These are phyloP conservation scores for Xerocomellus intermedius DNA, from an alignment of 768 basidiomycete genomes.

Conservation along the genomic window DNA sequence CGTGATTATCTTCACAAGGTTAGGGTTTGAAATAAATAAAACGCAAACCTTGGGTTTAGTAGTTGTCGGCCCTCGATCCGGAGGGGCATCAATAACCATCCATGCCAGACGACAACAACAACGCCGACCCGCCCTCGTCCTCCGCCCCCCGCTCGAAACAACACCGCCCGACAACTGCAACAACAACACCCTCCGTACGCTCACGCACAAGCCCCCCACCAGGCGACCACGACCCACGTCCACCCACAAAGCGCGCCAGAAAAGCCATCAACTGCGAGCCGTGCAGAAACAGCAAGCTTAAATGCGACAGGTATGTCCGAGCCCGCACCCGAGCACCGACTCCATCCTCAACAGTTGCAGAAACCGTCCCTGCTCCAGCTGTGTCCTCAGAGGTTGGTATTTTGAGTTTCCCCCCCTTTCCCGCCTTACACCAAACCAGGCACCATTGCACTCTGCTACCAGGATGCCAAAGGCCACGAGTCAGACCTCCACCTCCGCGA, in stretches of 20 bases:
- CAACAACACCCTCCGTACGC: constrained; percentile 38
- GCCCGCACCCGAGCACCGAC: not conserved
- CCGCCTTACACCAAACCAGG: constrained; percentile 43
- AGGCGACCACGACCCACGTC: constrained; percentile 56
- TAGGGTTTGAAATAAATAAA: constrained; percentile 31
- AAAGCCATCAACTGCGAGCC: constrained; percentile 91
- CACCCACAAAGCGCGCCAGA: constrained; percentile 77
- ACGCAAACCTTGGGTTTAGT: not conserved
- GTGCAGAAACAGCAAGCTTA: constrained; percentile 83
- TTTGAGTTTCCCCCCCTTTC: constrained; percentile 2
- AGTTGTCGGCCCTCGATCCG: constrained; percentile 27
- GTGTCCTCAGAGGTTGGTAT: constrained; percentile 71
- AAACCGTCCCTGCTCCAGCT: constrained; percentile 86
- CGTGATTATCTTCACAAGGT: constrained; percentile 22
- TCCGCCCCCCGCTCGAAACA: constrained; percentile 19
- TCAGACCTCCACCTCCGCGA: constrained; percentile 53
- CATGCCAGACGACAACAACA: constrained; percentile 33
- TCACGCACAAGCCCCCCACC: constrained; percentile 48
- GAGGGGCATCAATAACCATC: constrained; percentile 20
- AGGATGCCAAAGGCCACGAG: constrained; percentile 68
- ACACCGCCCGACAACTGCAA: constrained; percentile 13
- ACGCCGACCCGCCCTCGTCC: constrained; percentile 11
- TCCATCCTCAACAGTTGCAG: constrained; percentile 35
- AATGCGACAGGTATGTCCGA: constrained; percentile 77
- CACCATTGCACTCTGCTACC: constrained; percentile 78